These are phyloP conservation scores for Balansia obtecta DNA, from an alignment of 2,329 filamentous ascomycete genomes.

Conservation along the genomic window DNA sequence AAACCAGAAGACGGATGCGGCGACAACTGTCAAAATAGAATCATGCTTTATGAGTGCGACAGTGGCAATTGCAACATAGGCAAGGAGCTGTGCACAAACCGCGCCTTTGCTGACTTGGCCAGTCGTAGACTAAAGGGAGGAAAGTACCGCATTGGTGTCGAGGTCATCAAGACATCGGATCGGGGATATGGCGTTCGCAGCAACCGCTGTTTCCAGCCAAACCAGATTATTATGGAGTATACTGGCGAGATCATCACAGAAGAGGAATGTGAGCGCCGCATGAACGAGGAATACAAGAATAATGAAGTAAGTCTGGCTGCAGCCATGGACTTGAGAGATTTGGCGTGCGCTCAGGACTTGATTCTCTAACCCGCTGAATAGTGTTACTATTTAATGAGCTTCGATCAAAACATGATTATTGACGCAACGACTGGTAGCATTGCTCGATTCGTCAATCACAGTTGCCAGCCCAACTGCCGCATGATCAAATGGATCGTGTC, in stretches of 20 bases:
- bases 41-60: slow-evolving; percentile 97
- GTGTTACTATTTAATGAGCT: slow-evolving; percentile 98
- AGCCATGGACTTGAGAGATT: background rate
- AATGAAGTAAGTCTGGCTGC: slow-evolving; percentile 55
- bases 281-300: slow-evolving; percentile 88
- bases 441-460: slow-evolving; percentile 96
- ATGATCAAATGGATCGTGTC: slow-evolving; percentile 98
- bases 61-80: slow-evolving; percentile 75
- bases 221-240: slow-evolving; percentile 98
- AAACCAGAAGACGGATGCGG: slow-evolving; percentile 67
- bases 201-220: slow-evolving; percentile 73
- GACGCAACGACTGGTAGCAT: slow-evolving; percentile 94
- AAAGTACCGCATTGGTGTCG: slow-evolving; percentile 84
- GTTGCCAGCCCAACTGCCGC: slow-evolving; percentile 87
- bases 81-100: slow-evolving; percentile 65
- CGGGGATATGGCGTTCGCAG: slow-evolving; percentile 85
- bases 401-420: slow-evolving; percentile 97
- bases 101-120: slow-evolving; percentile 71
- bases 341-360: background rate
- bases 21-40: slow-evolving; percentile 84
- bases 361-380: slow-evolving; percentile 23
- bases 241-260: slow-evolving; percentile 96
- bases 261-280: slow-evolving; percentile 81
- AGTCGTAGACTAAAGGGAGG: slow-evolving; percentile 65
- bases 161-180: slow-evolving; percentile 82